Conservation (phyloP, 2,329 filamentous ascomycete genomes). For the Westerdykella aurantiaca region DNA sequence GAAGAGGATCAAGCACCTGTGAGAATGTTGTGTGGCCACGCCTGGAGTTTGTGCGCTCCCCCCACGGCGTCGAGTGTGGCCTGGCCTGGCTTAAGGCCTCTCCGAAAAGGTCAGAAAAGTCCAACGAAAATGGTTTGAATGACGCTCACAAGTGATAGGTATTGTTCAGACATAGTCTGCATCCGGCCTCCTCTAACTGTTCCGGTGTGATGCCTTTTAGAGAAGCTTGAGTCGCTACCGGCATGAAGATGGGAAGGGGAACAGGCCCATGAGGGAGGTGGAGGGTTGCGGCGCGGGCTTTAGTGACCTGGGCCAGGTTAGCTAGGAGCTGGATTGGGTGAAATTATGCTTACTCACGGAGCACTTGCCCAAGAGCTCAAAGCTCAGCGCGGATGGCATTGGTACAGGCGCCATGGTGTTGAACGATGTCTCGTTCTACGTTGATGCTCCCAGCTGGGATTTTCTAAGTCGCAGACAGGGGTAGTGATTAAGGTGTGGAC, state of each 20-base stretch:
- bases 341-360: constrained; percentile 20
- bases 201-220: constrained; percentile 90
- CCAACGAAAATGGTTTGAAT: neutral
- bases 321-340: neutral
- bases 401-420: constrained; percentile 26
- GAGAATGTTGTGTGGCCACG: constrained; percentile 91
- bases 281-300: constrained; percentile 82
- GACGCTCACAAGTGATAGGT: constrained; percentile 72
- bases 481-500: neutral
- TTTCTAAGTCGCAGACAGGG: neutral
- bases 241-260: constrained; percentile 93
- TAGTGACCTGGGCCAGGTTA: constrained; percentile 65
- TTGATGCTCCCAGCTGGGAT: neutral
- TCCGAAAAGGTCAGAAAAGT: constrained; percentile 21
- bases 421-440: too few species aligned
- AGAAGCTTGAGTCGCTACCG: constrained; percentile 92
- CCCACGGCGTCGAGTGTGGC: constrained; percentile 80
- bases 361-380: constrained; percentile 37
- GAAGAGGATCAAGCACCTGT: constrained; percentile 48
- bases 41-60: constrained; percentile 89
- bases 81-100: constrained; percentile 87
- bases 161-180: constrained; percentile 91
- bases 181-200: constrained; percentile 83
- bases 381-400: constrained; percentile 35
- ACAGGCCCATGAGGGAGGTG: constrained; percentile 89